Evolutionary conservation across 169 alveolate species (phyloP), one percentile per base, ranked within the genome.

Genomic region (Plasmodium falciparum): DNA sequence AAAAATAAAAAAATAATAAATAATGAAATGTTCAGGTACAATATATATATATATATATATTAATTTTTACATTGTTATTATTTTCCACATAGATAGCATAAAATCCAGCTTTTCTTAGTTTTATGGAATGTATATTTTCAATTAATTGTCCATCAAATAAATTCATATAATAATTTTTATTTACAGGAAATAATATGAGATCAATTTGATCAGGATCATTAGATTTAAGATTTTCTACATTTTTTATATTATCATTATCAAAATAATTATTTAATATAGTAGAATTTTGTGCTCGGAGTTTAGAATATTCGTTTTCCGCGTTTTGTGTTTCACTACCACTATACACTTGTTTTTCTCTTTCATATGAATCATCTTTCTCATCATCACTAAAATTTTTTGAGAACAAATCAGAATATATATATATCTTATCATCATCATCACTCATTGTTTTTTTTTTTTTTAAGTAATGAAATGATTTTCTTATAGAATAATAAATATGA

Each of bases 291-390:
- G 91, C 91, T 61, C 91, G 13, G 1, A 83, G 73, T 56, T 54
- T 83, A 12, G 72, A 49, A 62, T 83, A 83, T 56, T 83, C 91
- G 70, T 83, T 83, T 56, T 83, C 91, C 15, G 85, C 91, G 58
- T 83, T 54, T 15, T 66, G 33, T 29, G 58, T 9, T 13, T 47
- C 83, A 9, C 45, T 20, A 20, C 3, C 52, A 4, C 7, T 47
- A 45, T 33, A 26, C 22, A 11, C 47, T 65, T 76, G 50, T 50
- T 78, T 78, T 83, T 62, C 61, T 33, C 24, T 17, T 47, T 61
- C 43, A 39, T 67, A 22, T 50, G 39, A 13, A 39, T 70, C 67
- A 15, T 73, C 70, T 45, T 83, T 67, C 43, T 83, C 89, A 45
- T 76, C 67, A 33, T 69, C 89, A 5, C 76, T 76, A 52, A 62